Base-by-base conservation (phyloP, 305 asterid species). In the Petunia hybrid region DNA sequence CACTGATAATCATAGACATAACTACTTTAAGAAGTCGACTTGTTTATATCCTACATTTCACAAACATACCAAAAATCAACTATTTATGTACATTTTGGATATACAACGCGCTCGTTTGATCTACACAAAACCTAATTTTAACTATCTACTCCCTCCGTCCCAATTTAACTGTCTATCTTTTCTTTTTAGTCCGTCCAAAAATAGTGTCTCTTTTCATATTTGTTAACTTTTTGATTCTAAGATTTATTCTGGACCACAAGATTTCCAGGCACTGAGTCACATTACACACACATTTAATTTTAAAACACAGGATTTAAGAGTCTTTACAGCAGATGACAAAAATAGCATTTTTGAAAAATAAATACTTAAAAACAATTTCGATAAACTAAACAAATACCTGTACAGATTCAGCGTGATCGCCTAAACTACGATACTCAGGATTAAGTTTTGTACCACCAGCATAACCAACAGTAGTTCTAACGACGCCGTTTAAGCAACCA, bases 341-440 rank as follows among this genome's bases (percentile, higher is more conserved):
- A 22, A 22, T 22, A 22, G 31, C 31, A 22, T 22, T 22, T 22
- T 22, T 22, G 31, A 22, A 22, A 22, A 22, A 22, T 22, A 22
- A 22, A 22, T 22, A 22, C 31, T 22, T 22, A 22, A 22, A 22
- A 22, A 22, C 31, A 22, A 22, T 22, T 22, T 22, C 31, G 31
- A 22, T 22, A 61, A n/a, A 55, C 55, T n/a, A 36, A 78, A 82
- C 5, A 53, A 60, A 12, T 76, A 93, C 99, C 94, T 93, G 93
- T 31, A 96, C 92, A 83, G 87, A 91, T 87, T 96, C 99, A 67
- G 98, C 99, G 84, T 96, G 98, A 82, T 93, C 91, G 12, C 95
- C 95, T 82, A 93, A 85, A 89, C 89, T 92, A 41, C 99, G 90
- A 85, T 94, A 96, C 85, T 92, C 98, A 1, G 99, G 98, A 76